A percentile compares a stretch with the other conserved stretches of the same genome.
Evolutionary conservation across 148 eudicot genomes (phyloP).

Genomic region (Fagopyrum homotropicum): DNA sequence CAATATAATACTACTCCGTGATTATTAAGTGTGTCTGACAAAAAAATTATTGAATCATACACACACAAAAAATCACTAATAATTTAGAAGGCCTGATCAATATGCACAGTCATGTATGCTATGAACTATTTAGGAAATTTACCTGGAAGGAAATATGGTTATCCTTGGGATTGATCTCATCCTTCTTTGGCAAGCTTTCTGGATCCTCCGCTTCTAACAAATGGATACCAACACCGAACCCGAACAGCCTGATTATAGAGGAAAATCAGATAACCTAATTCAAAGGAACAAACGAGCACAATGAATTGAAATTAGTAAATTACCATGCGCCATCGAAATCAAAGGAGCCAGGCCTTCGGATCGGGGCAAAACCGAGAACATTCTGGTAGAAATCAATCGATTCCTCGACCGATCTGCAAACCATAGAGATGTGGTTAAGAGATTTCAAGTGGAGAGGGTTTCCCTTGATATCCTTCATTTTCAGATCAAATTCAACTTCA

Average conservation of each 20-base stretch:
- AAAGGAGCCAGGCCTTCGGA: slow-evolving; percentile 22
- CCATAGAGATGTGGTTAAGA: slow-evolving; percentile 23
- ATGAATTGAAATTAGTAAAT: not conserved
- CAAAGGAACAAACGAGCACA: not conserved
- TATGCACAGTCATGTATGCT: not conserved
- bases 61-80: no score
- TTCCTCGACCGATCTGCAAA: slow-evolving; percentile 21
- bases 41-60: no score
- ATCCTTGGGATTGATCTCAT: slow-evolving; percentile 58
- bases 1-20: no score
- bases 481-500: not conserved
- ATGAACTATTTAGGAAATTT: not conserved
- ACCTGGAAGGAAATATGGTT: slow-evolving; percentile 70
- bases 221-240: slow-evolving; percentile 69
- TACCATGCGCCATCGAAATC: slow-evolving; percentile 22
- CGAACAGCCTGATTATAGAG: slow-evolving; percentile 43
- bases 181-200: slow-evolving; percentile 32
- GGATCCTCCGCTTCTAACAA: slow-evolving; percentile 31
- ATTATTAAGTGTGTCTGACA: no score
- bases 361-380: slow-evolving; percentile 22
- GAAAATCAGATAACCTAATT: not conserved
- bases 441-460: slow-evolving; percentile 23
- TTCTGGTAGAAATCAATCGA: slow-evolving; percentile 20
- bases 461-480: slow-evolving; percentile 5
- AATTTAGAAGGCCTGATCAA: not conserved